These are phyloP conservation scores for Sphaerostilbella broomeana DNA, from an alignment of 2,329 filamentous ascomycete genomes.

Conservation along the genomic window DNA sequence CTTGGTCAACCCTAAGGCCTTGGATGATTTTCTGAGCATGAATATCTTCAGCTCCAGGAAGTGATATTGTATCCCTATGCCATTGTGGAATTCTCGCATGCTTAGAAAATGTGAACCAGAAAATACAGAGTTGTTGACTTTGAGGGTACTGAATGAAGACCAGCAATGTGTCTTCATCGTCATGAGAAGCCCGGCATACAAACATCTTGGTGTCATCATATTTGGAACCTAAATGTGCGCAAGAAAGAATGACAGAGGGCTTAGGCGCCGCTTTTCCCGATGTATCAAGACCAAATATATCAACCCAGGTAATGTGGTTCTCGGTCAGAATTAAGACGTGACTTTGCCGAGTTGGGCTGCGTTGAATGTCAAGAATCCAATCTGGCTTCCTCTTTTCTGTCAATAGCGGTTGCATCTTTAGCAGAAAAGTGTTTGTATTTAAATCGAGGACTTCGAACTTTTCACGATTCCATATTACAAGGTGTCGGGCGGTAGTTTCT, in stretches of 20 bases:
- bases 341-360: slow-evolving; percentile 38
- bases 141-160: slow-evolving; percentile 30
- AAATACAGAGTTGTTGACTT: slow-evolving; percentile 27
- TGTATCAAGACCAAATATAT: slow-evolving; percentile 25
- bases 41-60: slow-evolving; percentile 17
- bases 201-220: slow-evolving; percentile 25
- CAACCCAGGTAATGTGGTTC: slow-evolving; percentile 43
- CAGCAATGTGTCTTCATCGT: slow-evolving; percentile 20
- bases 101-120: slow-evolving; percentile 27
- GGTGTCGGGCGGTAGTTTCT: slow-evolving; percentile 14
- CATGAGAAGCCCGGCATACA: slow-evolving; percentile 20
- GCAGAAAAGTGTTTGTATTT: slow-evolving; percentile 24
- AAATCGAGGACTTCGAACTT: slow-evolving; percentile 32
- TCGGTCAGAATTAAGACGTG: slow-evolving; percentile 56
- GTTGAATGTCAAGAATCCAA: slow-evolving; percentile 49
- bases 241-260: slow-evolving; percentile 23
- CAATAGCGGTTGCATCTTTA: slow-evolving; percentile 22
- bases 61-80: slow-evolving; percentile 29
- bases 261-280: slow-evolving; percentile 11
- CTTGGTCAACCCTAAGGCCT: slow-evolving; percentile 24
- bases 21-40: slow-evolving; percentile 16
- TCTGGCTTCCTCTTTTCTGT: slow-evolving; percentile 24
- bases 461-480: slow-evolving; percentile 33
- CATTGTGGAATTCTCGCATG: slow-evolving; percentile 28
- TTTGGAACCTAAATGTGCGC: slow-evolving; percentile 23